Evolutionary conservation across 2,329 filamentous ascomycete species (phyloP).

Genomic region (Trichoderma breve): DNA sequence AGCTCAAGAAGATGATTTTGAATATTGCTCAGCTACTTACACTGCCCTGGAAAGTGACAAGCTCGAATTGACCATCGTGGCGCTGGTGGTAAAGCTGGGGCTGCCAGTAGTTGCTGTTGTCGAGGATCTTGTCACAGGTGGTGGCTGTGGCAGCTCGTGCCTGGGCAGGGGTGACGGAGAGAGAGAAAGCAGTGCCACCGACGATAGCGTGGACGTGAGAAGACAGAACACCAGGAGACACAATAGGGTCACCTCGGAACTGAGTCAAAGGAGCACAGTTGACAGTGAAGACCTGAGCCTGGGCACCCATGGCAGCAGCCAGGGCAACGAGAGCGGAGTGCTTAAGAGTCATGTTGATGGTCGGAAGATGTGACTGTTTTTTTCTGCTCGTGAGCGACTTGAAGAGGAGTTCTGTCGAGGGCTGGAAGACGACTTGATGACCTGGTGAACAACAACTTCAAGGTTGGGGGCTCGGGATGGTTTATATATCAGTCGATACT

Average conservation of each 20-base stretch:
- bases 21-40: slow-evolving; percentile 15
- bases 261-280: slow-evolving; percentile 29
- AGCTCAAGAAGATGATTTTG: background rate
- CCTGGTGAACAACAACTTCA: background rate
- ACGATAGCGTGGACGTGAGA: slow-evolving; percentile 60
- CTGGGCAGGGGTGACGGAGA: slow-evolving; percentile 51
- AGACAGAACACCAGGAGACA: slow-evolving; percentile 52
- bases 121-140: slow-evolving; percentile 60
- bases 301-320: slow-evolving; percentile 1
- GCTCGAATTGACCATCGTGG: slow-evolving; percentile 54
- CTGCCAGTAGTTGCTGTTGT: slow-evolving; percentile 68
- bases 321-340: slow-evolving; percentile 3
- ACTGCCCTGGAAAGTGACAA: slow-evolving; percentile 34
- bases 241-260: slow-evolving; percentile 59
- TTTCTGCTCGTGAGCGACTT: background rate
- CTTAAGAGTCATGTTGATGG: slow-evolving; percentile 15
- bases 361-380: background rate
- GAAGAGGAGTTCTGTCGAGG: background rate
- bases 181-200: slow-evolving; percentile 60
- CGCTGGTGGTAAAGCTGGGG: slow-evolving; percentile 54
- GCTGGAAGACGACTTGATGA: slow-evolving; percentile 4
- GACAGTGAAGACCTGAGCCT: slow-evolving; percentile 29
- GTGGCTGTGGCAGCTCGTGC: slow-evolving; percentile 59
- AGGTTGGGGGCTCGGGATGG: background rate
- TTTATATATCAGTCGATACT: slow-evolving; percentile 11